Conservation (phyloP, 768 basidiomycete species). For the Exidia glandulosa region DNA sequence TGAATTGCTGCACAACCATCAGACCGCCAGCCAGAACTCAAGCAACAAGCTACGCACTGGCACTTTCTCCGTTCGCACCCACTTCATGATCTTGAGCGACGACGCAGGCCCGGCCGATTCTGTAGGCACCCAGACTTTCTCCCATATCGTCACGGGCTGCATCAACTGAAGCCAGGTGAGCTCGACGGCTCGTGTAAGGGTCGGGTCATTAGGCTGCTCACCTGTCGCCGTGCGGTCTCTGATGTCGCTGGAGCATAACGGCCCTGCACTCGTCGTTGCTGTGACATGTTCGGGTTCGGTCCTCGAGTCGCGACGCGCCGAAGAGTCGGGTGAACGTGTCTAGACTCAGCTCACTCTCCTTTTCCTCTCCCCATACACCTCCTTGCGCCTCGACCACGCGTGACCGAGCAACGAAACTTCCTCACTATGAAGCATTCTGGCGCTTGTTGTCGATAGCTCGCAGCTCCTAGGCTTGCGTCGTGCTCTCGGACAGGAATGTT, state of each 20-base stretch:
- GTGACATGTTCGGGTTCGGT: not conserved
- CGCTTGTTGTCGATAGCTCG: too few relatives aligned
- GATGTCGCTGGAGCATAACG: slow-evolving; percentile 40
- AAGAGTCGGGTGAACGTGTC: too few relatives aligned
- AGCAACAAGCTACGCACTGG: slow-evolving; percentile 37
- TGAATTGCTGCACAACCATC: slow-evolving; percentile 53
- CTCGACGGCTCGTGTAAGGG: not conserved
- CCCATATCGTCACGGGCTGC: slow-evolving; percentile 84
- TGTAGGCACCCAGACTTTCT: slow-evolving; percentile 59
- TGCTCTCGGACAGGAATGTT: too few relatives aligned
- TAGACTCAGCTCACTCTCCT: too few relatives aligned
- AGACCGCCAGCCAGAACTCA: not conserved
- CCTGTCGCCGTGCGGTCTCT: slow-evolving; percentile 61
- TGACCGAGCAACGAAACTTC: too few relatives aligned
- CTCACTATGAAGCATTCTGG: too few relatives aligned
- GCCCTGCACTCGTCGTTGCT: not conserved
- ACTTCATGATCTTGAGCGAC: slow-evolving; percentile 56
- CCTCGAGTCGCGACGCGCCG: too few relatives aligned
- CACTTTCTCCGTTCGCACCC: slow-evolving; percentile 69
- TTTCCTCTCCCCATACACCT: too few relatives aligned
- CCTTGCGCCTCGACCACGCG: too few relatives aligned
- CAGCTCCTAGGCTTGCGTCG: too few relatives aligned
- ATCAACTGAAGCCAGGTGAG: slow-evolving; percentile 37
- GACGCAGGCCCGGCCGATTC: slow-evolving; percentile 45
- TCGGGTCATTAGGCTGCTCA: not conserved